Evolutionary conservation across 192 early-diverging fungal species (phyloP).

Genomic region (Rhizophagus sp.): DNA sequence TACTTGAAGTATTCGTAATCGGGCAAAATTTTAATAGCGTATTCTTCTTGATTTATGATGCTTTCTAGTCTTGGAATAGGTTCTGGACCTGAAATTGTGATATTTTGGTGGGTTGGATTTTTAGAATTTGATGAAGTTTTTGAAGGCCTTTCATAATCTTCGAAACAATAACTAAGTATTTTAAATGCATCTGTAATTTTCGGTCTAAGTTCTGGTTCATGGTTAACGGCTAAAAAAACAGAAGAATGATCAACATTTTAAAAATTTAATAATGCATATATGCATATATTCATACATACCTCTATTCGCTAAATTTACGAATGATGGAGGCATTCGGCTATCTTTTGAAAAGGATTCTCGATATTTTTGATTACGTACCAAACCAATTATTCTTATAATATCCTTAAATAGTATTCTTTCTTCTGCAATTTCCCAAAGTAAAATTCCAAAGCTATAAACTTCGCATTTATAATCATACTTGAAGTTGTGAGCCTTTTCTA

Average conservation of each 20-base stretch:
- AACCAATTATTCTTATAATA: not conserved
- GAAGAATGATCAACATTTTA: not conserved
- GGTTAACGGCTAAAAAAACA: not conserved
- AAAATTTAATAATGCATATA: not conserved
- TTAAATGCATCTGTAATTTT: not conserved
- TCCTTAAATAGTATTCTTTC: not conserved
- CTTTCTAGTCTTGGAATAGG: too few species aligned
- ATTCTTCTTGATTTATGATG: not conserved
- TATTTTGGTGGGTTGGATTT: too few species aligned
- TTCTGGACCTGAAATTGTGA: too few species aligned
- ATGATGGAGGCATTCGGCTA: not conserved
- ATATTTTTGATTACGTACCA: not conserved
- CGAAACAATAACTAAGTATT: not conserved
- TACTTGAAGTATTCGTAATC: not conserved
- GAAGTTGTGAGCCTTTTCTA: not conserved
- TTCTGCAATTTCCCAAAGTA: not conserved
- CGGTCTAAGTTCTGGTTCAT: not conserved
- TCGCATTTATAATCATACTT: slow-evolving; percentile 2
- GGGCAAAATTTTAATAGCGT: not conserved
- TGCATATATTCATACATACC: not conserved
- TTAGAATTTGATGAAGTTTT: too few species aligned
- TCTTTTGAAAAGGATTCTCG: not conserved
- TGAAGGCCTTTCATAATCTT: not conserved
- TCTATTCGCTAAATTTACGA: not conserved
- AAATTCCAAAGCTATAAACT: not conserved